Percentiles rank a stretch among this genome's conserved stretches.
phyloP scores from a whole-genome alignment of 495 filamentous ascomycete species.

The Polyplosphaeria fusca region DNA sequence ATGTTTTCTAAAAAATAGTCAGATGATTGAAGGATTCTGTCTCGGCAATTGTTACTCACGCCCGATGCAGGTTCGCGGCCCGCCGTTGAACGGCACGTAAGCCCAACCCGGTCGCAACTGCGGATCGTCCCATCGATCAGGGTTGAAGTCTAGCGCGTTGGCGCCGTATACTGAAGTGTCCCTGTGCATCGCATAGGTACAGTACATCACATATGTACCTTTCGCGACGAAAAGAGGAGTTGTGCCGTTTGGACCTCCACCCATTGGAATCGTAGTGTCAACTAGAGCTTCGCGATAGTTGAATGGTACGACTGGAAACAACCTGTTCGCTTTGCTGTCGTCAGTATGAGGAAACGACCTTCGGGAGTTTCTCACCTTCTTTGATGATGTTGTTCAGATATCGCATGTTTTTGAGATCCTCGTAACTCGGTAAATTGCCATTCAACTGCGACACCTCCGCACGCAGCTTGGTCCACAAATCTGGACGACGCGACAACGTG shows the following conservation, averaged over 20 bases:
- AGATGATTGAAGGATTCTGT: neutral
- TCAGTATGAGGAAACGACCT: conserved; percentile 5
- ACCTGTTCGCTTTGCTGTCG: no score
- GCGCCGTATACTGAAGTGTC: conserved; percentile 54
- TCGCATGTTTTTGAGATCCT: conserved; percentile 38
- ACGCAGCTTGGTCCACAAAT: conserved; percentile 40
- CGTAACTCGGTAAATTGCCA: conserved; percentile 36
- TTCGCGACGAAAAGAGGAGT: conserved; percentile 36
- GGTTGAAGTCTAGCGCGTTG: conserved; percentile 54
- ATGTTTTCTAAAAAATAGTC: conserved; percentile 29
- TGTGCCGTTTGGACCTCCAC: conserved; percentile 27
- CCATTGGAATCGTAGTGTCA: conserved; percentile 17
- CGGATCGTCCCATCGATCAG: conserved; percentile 58
- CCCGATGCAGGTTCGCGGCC: conserved; percentile 39
- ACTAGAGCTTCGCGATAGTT: conserved; percentile 15
- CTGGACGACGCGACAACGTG: conserved; percentile 43
- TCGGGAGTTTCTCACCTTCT: neutral
- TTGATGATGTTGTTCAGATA: conserved; percentile 41
- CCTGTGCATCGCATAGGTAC: conserved; percentile 52
- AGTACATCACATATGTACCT: conserved; percentile 48
- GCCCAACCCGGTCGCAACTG: conserved; percentile 21
- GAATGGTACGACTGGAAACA: conserved; percentile 25
- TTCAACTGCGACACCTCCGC: conserved; percentile 38
- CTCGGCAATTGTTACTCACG: neutral
- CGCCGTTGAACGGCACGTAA: conserved; percentile 39